These are phyloP conservation scores for Blastobotrys proliferans DNA, from an alignment of 1,139 yeast species.

Conservation along the genomic window DNA sequence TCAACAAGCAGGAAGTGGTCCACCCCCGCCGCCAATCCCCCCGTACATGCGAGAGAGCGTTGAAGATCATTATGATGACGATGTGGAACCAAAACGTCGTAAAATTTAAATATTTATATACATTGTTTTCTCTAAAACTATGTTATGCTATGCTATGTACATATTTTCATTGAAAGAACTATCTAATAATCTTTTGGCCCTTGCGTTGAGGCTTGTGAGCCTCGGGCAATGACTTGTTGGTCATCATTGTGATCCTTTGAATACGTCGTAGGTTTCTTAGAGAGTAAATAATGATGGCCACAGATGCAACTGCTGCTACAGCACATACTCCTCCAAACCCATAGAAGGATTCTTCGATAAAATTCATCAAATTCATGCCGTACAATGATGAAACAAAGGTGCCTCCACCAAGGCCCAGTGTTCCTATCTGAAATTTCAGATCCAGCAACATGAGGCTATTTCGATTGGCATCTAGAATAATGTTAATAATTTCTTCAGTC, in stretches of 20 bases:
- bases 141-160: background rate
- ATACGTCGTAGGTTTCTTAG: slow-evolving; percentile 50
- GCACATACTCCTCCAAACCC: slow-evolving; percentile 67
- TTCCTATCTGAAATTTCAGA: slow-evolving; percentile 80
- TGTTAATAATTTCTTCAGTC: slow-evolving; percentile 94
- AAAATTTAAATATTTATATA: no score
- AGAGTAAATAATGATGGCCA: slow-evolving; percentile 37
- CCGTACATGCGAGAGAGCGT: slow-evolving; percentile 7
- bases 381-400: slow-evolving; percentile 79
- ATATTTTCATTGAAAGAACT: background rate
- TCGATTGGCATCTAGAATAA: slow-evolving; percentile 90
- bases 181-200: background rate
- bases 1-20: background rate
- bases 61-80: slow-evolving; percentile 8
- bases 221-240: background rate
- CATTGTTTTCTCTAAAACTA: background rate
- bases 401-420: slow-evolving; percentile 84
- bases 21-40: slow-evolving; percentile 10
- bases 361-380: slow-evolving; percentile 94
- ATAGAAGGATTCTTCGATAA: slow-evolving; percentile 69
- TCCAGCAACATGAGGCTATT: slow-evolving; percentile 92
- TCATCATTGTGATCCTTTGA: slow-evolving; percentile 65
- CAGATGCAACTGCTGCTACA: slow-evolving; percentile 39
- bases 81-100: background rate
- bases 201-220: background rate